Evolutionary conservation across 345 rosid genomes (phyloP).

Genomic region (Isatis tinctoria): DNA sequence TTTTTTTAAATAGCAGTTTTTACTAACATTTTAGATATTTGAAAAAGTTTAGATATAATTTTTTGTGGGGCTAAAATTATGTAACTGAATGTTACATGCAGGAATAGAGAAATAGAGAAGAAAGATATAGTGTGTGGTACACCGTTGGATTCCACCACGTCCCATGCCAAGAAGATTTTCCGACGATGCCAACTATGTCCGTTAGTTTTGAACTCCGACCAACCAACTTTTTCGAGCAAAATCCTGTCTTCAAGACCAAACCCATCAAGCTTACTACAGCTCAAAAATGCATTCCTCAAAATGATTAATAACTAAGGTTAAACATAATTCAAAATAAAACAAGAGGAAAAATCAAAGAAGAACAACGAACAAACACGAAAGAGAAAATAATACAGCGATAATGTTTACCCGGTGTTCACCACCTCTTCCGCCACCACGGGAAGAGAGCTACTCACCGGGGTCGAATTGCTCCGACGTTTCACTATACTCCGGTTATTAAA

Average conservation of each 20-base stretch:
- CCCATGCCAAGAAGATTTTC: conserved; percentile 55
- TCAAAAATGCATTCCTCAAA: conserved; percentile 6
- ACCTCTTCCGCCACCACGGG: too few relatives aligned
- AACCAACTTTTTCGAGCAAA: conserved; percentile 45
- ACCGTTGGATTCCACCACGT: conserved; percentile 46
- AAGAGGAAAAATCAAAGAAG: too few relatives aligned
- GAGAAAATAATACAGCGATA: too few relatives aligned
- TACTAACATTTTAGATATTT: too few relatives aligned
- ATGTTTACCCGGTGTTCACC: too few relatives aligned
- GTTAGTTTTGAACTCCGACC: conserved; percentile 49
- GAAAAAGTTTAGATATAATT: too few relatives aligned
- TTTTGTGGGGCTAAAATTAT: background rate
- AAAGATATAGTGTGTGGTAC: conserved; percentile 55
- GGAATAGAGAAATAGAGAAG: conserved; percentile 42
- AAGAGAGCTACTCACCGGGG: too few relatives aligned
- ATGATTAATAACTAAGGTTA: background rate
- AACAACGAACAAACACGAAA: too few relatives aligned
- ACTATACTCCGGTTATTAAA: too few relatives aligned
- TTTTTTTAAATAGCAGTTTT: too few relatives aligned
- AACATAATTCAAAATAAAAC: too few relatives aligned
- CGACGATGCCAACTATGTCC: conserved; percentile 45
- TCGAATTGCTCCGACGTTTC: too few relatives aligned
- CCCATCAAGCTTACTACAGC: conserved; percentile 7
- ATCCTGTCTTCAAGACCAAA: conserved; percentile 41
- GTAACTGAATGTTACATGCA: conserved; percentile 3